A percentile compares a stretch with the other conserved stretches of the same genome.
phyloP scores from a whole-genome alignment of 1,284 basidiomycete genomes.

The Rhodotorula sp. region DNA sequence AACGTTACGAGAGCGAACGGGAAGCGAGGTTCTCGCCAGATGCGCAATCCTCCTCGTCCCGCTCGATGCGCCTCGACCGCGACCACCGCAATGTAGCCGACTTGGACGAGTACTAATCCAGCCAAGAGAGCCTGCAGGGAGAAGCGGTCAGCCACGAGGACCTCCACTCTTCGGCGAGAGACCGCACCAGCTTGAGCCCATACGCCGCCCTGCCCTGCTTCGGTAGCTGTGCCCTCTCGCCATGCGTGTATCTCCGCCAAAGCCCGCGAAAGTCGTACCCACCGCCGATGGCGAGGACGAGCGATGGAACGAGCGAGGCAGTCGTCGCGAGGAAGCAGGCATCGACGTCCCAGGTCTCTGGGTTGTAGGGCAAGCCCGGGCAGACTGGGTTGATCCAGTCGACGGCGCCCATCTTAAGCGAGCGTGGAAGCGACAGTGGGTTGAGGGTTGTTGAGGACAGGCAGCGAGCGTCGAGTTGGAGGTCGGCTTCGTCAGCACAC shows the following conservation, averaged over 20 bases:
- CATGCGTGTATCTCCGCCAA: slow-evolving; percentile 50
- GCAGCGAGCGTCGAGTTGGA: too few relatives aligned
- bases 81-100: slow-evolving; percentile 15
- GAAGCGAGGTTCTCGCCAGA: slow-evolving; percentile 30
- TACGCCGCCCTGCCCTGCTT: slow-evolving; percentile 27
- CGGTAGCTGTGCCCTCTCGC: slow-evolving; percentile 18
- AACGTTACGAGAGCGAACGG: slow-evolving; percentile 26
- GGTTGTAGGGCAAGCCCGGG: slow-evolving; percentile 62
- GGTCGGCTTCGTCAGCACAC: too few relatives aligned
- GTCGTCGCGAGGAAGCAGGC: slow-evolving; percentile 78
- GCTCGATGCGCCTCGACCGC: slow-evolving; percentile 18
- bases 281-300: slow-evolving; percentile 60
- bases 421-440: too few relatives aligned
- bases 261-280: slow-evolving; percentile 56
- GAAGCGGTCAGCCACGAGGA: neutral
- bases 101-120: slow-evolving; percentile 14
- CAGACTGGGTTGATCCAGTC: slow-evolving; percentile 47
- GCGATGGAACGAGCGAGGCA: slow-evolving; percentile 60
- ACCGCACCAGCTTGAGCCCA: slow-evolving; percentile 29
- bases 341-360: slow-evolving; percentile 73
- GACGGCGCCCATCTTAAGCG: too few relatives aligned
- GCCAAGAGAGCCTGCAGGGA: slow-evolving; percentile 8
- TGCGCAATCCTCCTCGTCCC: neutral
- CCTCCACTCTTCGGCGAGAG: neutral
- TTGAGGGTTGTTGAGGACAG: too few relatives aligned